Conservation (phyloP, 1,284 basidiomycete species). For the Afroboletus lepidellus region DNA sequence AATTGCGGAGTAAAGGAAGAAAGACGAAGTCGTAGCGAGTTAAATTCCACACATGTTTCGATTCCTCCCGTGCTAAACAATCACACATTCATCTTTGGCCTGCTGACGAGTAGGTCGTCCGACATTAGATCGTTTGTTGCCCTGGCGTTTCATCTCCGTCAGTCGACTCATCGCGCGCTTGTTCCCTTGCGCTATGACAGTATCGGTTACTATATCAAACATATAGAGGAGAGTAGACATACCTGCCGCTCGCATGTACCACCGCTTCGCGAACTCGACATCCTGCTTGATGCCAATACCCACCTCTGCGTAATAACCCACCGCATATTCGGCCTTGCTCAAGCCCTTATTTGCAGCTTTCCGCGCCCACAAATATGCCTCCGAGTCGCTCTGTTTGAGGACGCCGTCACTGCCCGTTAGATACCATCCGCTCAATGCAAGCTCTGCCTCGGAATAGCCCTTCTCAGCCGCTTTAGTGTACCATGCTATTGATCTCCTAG, state of each 20-base stretch:
- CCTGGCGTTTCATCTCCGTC: constrained; percentile 86
- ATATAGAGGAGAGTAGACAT: constrained; percentile 32
- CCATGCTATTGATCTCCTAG: constrained; percentile 93
- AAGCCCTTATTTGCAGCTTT: constrained; percentile 92
- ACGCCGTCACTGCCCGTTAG: constrained; percentile 93
- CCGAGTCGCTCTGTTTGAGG: constrained; percentile 94
- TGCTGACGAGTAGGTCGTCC: constrained; percentile 88
- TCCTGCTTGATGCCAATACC: constrained; percentile 98
- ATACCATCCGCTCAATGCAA: constrained; percentile 98
- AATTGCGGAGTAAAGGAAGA: background rate
- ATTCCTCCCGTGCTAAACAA: constrained; percentile 48
- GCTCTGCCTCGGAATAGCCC: constrained; percentile 91
- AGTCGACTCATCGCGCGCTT: constrained; percentile 93
- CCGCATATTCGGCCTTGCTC: constrained; percentile 94
- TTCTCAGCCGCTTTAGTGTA: constrained; percentile 98
- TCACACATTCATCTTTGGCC: constrained; percentile 88
- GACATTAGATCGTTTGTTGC: constrained; percentile 67
- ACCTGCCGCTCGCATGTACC: constrained; percentile 99
- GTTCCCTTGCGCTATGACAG: constrained; percentile 79
- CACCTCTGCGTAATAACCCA: constrained; percentile 96
- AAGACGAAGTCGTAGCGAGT: constrained; percentile 2
- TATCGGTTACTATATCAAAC: constrained; percentile 6
- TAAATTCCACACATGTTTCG: constrained; percentile 10
- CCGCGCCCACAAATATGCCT: constrained; percentile 96
- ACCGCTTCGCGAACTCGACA: constrained; percentile 92